These are phyloP conservation scores for Russula lepida DNA, from an alignment of 768 basidiomycete species.

Conservation along the genomic window DNA sequence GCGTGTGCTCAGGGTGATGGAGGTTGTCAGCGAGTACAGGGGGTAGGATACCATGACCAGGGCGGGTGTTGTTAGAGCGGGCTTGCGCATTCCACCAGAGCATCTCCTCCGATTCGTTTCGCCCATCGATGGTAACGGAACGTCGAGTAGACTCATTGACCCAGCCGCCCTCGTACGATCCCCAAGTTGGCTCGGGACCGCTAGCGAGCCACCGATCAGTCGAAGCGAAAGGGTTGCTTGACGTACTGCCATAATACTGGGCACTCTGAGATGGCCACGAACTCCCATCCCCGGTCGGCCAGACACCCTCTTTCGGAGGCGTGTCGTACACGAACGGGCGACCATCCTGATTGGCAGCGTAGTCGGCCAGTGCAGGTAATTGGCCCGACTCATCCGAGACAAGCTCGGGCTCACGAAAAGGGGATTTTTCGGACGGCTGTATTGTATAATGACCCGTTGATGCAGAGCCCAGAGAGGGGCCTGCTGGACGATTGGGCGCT, in stretches of 20 bases:
- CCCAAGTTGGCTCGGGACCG: slow-evolving; percentile 7
- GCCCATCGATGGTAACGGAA: slow-evolving; percentile 47
- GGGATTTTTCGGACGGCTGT: slow-evolving; percentile 23
- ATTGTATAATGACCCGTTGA: slow-evolving; percentile 29
- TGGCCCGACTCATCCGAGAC: slow-evolving; percentile 21
- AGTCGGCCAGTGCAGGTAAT: slow-evolving; percentile 6
- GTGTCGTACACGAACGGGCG: slow-evolving; percentile 18
- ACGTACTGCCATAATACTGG: slow-evolving; percentile 4
- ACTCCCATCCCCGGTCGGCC: neutral
- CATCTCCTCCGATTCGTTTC: slow-evolving; percentile 50
- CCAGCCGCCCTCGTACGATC: slow-evolving; percentile 11
- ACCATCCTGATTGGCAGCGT: neutral
- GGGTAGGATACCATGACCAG: slow-evolving; percentile 64
- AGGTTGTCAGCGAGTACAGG: slow-evolving; percentile 57
- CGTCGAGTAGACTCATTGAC: slow-evolving; percentile 22
- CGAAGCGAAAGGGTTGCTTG: slow-evolving; percentile 5
- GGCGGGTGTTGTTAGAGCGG: slow-evolving; percentile 41
- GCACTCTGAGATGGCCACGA: slow-evolving; percentile 10
- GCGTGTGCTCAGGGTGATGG: slow-evolving; percentile 63
- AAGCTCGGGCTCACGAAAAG: slow-evolving; percentile 28
- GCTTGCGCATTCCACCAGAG: slow-evolving; percentile 59
- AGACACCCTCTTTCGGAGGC: slow-evolving; percentile 2
- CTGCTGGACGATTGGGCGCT: slow-evolving; percentile 29
- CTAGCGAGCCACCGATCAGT: slow-evolving; percentile 15
- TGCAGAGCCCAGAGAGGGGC: slow-evolving; percentile 30